Evolutionary conservation across 2,329 filamentous ascomycete species (phyloP).

Genomic region (Fusarium piperis): DNA sequence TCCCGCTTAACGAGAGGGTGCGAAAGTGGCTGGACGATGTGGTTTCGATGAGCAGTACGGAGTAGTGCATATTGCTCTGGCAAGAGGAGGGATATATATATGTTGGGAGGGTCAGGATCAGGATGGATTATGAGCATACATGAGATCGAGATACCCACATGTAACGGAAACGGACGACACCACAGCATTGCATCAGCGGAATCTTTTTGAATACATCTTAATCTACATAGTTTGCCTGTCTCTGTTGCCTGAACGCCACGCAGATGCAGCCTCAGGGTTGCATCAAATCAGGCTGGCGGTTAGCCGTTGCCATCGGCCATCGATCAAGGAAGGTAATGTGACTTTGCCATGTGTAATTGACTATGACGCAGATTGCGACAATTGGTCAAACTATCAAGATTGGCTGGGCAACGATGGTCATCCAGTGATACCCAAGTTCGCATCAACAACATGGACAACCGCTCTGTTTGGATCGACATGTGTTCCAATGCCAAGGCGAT

Average conservation of each 20-base stretch:
- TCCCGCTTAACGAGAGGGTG: conserved; percentile 36
- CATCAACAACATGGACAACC: not conserved
- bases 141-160: conserved; percentile 34
- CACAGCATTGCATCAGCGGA: conserved; percentile 4
- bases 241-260: not conserved
- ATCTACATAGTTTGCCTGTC: not conserved
- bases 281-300: not conserved
- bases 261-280: conserved; percentile 9
- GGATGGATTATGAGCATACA: conserved; percentile 23
- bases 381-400: not conserved
- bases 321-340: not conserved
- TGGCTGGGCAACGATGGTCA: not conserved
- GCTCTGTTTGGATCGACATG: not conserved
- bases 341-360: not conserved
- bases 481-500: not conserved
- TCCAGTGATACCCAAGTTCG: not conserved
- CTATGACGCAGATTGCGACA: not conserved
- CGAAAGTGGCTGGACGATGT: conserved; percentile 36
- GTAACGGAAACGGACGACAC: conserved; percentile 6
- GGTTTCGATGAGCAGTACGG: conserved; percentile 1
- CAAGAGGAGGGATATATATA: conserved; percentile 11
- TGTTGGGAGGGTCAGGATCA: not conserved
- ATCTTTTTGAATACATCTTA: conserved; percentile 1
- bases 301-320: not conserved
- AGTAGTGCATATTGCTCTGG: not conserved